phyloP scores from a whole-genome alignment of 306 rosid species.

The Cicer bijugum region DNA sequence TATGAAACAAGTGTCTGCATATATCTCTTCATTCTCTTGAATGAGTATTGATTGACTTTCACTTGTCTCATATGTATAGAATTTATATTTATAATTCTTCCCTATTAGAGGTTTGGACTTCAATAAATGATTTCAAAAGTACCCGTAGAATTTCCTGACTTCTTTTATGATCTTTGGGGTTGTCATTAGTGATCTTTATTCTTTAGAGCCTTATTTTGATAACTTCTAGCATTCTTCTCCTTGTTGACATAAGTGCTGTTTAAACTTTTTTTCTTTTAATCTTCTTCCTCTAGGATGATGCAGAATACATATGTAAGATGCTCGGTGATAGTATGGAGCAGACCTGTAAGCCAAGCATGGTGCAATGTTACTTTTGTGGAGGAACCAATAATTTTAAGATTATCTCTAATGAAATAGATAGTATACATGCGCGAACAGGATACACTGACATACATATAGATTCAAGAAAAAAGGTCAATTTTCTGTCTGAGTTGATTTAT shows the following conservation, averaged over 20 bases:
- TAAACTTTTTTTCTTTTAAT: slow-evolving; percentile 40
- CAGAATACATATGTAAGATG: slow-evolving; percentile 69
- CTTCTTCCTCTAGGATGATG: slow-evolving; percentile 63
- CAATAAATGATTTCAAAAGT: not conserved
- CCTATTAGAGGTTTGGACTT: not conserved
- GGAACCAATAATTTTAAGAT: slow-evolving; percentile 63
- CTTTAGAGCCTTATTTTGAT: not conserved
- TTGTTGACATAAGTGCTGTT: slow-evolving; percentile 12
- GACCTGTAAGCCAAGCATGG: slow-evolving; percentile 49
- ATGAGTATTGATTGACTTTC: not conserved
- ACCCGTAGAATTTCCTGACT: not conserved
- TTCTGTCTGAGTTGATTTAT: slow-evolving; percentile 45
- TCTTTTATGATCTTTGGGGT: slow-evolving; percentile 15
- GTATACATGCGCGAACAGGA: slow-evolving; percentile 51
- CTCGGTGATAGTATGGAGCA: slow-evolving; percentile 55
- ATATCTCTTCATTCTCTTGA: not conserved
- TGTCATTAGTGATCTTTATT: not conserved
- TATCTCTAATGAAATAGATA: slow-evolving; percentile 57
- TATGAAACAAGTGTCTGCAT: slow-evolving; percentile 13
- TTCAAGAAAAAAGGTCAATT: slow-evolving; percentile 65
- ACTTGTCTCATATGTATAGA: not conserved
- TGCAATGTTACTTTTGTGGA: slow-evolving; percentile 65
- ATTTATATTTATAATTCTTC: not conserved
- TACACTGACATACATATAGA: slow-evolving; percentile 45
- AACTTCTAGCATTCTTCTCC: slow-evolving; percentile 29